Percentiles rank a stretch among this genome's conserved stretches.
Evolutionary conservation across 2,329 filamentous ascomycete species (phyloP).

Genomic region (Aphanoascus verrucosus): DNA sequence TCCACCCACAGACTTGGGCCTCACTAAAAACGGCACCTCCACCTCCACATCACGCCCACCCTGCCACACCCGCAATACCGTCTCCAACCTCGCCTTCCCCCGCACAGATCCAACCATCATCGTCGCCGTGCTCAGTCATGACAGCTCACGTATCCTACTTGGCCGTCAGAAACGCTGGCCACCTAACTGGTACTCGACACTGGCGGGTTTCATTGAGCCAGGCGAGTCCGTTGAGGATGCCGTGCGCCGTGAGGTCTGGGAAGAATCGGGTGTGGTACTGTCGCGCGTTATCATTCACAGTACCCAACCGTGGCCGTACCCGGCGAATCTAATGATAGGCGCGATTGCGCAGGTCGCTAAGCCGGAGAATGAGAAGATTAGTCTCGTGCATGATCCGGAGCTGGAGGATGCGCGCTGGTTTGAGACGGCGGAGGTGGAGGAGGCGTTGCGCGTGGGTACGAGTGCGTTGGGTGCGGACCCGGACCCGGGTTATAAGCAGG

Average conservation of each 20-base stretch:
- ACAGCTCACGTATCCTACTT: slow-evolving; percentile 67
- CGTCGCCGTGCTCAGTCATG: slow-evolving; percentile 75
- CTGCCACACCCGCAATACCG: slow-evolving; percentile 69
- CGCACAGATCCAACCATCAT: slow-evolving; percentile 92
- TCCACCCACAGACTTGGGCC: slow-evolving; percentile 35
- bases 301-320: slow-evolving; percentile 80
- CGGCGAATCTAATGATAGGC: slow-evolving; percentile 73
- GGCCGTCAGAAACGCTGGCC: slow-evolving; percentile 81
- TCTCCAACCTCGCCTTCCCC: slow-evolving; percentile 88
- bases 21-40: slow-evolving; percentile 22
- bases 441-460: slow-evolving; percentile 58
- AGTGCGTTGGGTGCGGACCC: slow-evolving; percentile 56
- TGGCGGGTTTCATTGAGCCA: slow-evolving; percentile 78
- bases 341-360: slow-evolving; percentile 73
- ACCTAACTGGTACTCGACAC: slow-evolving; percentile 72
- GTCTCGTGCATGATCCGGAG: slow-evolving; percentile 80
- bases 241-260: slow-evolving; percentile 73
- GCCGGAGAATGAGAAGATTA: slow-evolving; percentile 67
- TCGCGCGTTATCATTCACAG: slow-evolving; percentile 72
- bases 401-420: slow-evolving; percentile 87
- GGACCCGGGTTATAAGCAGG: slow-evolving; percentile 60
- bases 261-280: slow-evolving; percentile 67
- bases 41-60: slow-evolving; percentile 47
- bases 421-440: slow-evolving; percentile 63
- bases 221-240: slow-evolving; percentile 78